phyloP scores from a whole-genome alignment of 2,329 filamentous ascomycete species.

The Fusarium sublunatum region DNA sequence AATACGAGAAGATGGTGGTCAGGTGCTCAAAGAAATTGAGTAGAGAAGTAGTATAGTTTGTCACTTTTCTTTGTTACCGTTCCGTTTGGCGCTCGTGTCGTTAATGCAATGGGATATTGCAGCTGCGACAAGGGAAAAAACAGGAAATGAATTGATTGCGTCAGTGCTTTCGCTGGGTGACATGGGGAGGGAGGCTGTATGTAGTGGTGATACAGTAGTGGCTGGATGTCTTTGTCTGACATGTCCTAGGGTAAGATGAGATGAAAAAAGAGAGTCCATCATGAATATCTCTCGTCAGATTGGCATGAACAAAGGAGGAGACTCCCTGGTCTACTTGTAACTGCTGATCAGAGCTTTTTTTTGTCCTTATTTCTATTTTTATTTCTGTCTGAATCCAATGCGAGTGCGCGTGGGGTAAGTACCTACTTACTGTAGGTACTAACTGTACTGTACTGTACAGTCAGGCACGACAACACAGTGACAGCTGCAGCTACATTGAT shows the following conservation, averaged over 20 bases:
- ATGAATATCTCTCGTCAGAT: neutral
- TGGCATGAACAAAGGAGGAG: neutral
- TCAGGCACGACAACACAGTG: neutral
- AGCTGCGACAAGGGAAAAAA: conserved; percentile 9
- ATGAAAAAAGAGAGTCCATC: neutral
- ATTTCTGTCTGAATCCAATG: conserved; percentile 11
- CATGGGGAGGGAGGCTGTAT: conserved; percentile 14
- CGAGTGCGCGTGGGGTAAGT: conserved; percentile 3
- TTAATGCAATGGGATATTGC: conserved; percentile 7
- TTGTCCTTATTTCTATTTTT: conserved; percentile 10
- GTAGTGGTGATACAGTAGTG: conserved; percentile 4
- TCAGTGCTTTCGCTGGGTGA: conserved; percentile 19
- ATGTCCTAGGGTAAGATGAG: neutral
- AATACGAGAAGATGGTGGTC: neutral
- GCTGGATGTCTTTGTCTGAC: neutral
- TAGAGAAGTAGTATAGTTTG: neutral
- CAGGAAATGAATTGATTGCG: conserved; percentile 28
- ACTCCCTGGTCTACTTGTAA: neutral
- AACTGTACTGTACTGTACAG: conserved; percentile 15
- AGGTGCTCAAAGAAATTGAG: neutral
- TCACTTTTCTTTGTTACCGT: conserved; percentile 2
- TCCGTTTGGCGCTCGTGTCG: neutral
- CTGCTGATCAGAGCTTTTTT: neutral
- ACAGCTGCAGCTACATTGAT: conserved; percentile 14
- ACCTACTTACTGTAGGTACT: no score